These are phyloP conservation scores for Pythium chondricola DNA, from an alignment of 352 stramenopile genomes.

Conservation along the genomic window DNA sequence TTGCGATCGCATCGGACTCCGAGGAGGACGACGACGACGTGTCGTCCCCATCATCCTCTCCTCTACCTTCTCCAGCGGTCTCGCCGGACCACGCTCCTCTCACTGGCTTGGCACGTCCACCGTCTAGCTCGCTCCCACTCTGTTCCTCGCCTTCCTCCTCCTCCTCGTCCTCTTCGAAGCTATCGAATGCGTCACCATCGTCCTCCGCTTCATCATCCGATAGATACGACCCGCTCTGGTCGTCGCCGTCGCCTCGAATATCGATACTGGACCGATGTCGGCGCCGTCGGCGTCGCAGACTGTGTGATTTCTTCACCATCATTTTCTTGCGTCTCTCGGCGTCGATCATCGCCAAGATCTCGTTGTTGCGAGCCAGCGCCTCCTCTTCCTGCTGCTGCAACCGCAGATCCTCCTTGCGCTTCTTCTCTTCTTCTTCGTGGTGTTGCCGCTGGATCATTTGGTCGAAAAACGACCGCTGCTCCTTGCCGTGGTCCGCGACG, in stretches of 20 bases:
- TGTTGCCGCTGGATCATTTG: constrained; percentile 85
- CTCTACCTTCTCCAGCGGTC: not conserved
- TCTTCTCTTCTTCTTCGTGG: constrained; percentile 48
- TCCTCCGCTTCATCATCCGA: constrained; percentile 16
- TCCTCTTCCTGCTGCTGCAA: constrained; percentile 55
- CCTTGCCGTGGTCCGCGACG: constrained; percentile 73
- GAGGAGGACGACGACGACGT: constrained; percentile 35
- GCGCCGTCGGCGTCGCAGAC: constrained; percentile 25
- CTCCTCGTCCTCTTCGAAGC: constrained; percentile 25
- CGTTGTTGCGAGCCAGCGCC: constrained; percentile 55
- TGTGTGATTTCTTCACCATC: constrained; percentile 56
- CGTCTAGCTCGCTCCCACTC: not conserved
- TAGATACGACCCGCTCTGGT: constrained; percentile 15
- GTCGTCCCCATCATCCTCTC: not conserved
- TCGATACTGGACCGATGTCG: constrained; percentile 60
- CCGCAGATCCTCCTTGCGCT: constrained; percentile 48
- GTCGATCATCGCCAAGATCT: constrained; percentile 76
- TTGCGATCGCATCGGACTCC: constrained; percentile 32
- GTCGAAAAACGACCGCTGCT: constrained; percentile 84
- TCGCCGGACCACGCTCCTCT: not conserved
- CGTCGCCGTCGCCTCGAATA: constrained; percentile 22
- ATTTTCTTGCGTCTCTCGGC: constrained; percentile 61
- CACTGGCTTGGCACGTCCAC: not conserved
- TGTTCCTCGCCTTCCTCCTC: constrained; percentile 5
- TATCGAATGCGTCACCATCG: constrained; percentile 25